A percentile compares a stretch with the other conserved stretches of the same genome.
phyloP scores from a whole-genome alignment of 345 rosid species.

The Rhodomyrtus tomentosa region DNA sequence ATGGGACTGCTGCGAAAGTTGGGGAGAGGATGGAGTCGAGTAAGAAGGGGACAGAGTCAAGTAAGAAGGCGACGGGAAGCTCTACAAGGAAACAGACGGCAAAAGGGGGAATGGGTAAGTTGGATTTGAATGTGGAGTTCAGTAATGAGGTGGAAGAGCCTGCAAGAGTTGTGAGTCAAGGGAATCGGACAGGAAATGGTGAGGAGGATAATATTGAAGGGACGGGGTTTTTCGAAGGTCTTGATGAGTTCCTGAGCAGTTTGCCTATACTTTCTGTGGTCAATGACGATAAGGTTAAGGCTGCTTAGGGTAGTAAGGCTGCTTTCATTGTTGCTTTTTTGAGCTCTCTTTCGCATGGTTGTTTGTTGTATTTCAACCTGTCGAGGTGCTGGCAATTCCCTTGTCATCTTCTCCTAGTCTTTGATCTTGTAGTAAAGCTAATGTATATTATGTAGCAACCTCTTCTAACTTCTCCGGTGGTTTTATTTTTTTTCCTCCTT shows the following conservation, averaged over 20 bases:
- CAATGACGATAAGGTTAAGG: constrained; percentile 77
- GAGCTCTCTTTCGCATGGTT: constrained; percentile 12
- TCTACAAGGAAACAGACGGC: constrained; percentile 36
- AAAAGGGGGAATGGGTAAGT: constrained; percentile 54
- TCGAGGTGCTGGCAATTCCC: neutral
- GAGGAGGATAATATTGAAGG: constrained; percentile 80
- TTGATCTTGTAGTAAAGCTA: neutral
- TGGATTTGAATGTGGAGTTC: constrained; percentile 97
- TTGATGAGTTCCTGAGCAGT: constrained; percentile 90
- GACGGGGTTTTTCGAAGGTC: constrained; percentile 82
- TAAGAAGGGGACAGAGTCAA: constrained; percentile 2
- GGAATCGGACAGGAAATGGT: constrained; percentile 33
- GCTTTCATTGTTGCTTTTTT: constrained; percentile 10
- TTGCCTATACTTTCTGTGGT: constrained; percentile 85
- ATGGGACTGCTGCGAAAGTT: neutral
- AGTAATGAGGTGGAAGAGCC: constrained; percentile 81
- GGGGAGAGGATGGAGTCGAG: constrained; percentile 3
- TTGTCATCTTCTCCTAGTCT: neutral
- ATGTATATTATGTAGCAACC: neutral
- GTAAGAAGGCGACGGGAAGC: constrained; percentile 17
- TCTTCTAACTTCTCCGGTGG: neutral
- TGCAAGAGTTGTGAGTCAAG: constrained; percentile 22
- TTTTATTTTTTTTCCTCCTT: neutral
- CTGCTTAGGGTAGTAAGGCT: constrained; percentile 44
- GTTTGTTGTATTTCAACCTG: constrained; percentile 6